Evolutionary conservation across 129 eudicot species (phyloP), one percentile per base, ranked within the genome.

Genomic region (Daucus carota): DNA sequence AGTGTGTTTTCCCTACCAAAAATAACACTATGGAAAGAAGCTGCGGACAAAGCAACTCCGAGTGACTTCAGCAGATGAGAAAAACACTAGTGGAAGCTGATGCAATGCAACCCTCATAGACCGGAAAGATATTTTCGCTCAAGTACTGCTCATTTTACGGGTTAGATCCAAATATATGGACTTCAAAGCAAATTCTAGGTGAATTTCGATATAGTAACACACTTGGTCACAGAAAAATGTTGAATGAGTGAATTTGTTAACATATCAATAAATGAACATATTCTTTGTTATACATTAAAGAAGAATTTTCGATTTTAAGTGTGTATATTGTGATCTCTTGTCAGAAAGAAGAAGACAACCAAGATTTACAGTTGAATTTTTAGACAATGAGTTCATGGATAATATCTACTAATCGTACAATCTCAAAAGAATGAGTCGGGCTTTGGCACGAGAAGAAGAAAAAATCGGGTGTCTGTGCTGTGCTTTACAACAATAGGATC

Each of bases 1-100:
- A 75, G 69, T 81, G 76, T 40, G 62, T 75, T n/a, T n/a, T 52
- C 29, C 18, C n/a, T 6, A 71, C 22, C 40, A 5, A 29, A n/a
- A 63, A 29, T 63, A 1, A 7, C 20, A 40, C 20, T 11, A 24
- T 1, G 26, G 24, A 33, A 46, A 29, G 17, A 26, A 15, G 13
- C 50, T 38, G 65, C 10, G 8, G 65, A 12, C 31, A 57, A n/a
- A 12, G 15, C 28, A n/a, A 54, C 63, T 54, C 63, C 8, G 63
- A 54, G 22, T 0, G 65, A n/a, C 32, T 57, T 14, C 65, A n/a
- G 15, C 26, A 24, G 22, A 57, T 10, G 65, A 57, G 60, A 52
- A 22, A 54, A 24, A 57, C 65, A n/a, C 31, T 24, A 9, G 65
- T 31, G 7, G 31, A 57, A 57, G 31, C 65, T 57, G 15, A n/a